phyloP scores from a whole-genome alignment of 352 stramenopile species.

The Phytophthora macrochlamydospora region DNA sequence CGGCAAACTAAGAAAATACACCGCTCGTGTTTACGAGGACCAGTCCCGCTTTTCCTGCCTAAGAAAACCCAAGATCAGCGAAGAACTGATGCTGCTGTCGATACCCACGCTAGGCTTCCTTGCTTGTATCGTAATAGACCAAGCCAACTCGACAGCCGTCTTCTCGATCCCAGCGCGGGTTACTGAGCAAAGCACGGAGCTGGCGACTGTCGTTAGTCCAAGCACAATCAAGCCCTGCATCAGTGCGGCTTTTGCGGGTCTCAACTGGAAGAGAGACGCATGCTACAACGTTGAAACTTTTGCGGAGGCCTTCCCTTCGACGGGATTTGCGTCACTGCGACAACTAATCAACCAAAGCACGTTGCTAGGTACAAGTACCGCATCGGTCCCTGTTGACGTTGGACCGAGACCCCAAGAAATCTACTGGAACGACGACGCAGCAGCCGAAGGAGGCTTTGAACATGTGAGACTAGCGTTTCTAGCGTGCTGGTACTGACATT shows the following conservation, averaged over 20 bases:
- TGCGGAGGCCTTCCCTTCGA: constrained; percentile 21
- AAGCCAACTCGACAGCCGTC: not conserved
- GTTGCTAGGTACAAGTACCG: constrained; percentile 12
- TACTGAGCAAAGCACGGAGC: not conserved
- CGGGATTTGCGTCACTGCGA: constrained; percentile 25
- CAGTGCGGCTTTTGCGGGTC: constrained; percentile 14
- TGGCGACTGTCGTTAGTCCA: constrained; percentile 12
- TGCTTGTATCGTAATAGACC: too few relatives aligned
- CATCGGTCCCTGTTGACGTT: constrained; percentile 18
- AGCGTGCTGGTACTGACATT: not conserved
- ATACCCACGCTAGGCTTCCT: too few relatives aligned
- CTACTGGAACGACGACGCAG: constrained; percentile 29
- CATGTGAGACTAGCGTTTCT: constrained; percentile 16
- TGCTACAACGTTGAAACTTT: constrained; percentile 38
- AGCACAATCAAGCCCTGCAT: constrained; percentile 10
- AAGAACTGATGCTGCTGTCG: too few relatives aligned
- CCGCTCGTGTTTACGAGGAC: too few relatives aligned
- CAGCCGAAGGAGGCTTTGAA: constrained; percentile 27
- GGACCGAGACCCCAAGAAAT: constrained; percentile 9
- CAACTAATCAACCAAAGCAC: constrained; percentile 32
- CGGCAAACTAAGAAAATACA: not conserved
- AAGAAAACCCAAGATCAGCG: too few relatives aligned
- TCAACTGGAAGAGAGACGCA: constrained; percentile 31
- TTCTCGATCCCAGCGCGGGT: constrained; percentile 15
- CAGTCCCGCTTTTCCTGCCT: too few relatives aligned